A percentile compares a stretch with the other conserved stretches of the same genome.
phyloP scores from a whole-genome alignment of 2,329 filamentous ascomycete genomes.

The Plectosphaerella cucumerina region DNA sequence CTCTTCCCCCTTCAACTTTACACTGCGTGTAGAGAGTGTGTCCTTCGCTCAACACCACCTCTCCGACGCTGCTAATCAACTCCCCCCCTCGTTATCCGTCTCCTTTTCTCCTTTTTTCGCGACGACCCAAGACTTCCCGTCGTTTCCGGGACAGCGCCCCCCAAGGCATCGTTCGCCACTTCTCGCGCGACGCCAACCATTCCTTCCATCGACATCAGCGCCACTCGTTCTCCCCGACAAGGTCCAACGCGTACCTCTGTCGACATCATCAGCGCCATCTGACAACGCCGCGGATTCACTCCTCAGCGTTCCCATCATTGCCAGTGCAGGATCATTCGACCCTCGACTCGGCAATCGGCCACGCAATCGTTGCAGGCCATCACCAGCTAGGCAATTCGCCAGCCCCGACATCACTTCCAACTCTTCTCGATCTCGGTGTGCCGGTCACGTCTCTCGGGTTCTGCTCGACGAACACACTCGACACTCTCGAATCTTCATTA shows the following conservation, averaged over 20 bases:
- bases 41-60: constrained; percentile 4
- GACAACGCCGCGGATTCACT: too few relatives aligned
- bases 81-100: constrained; percentile 8
- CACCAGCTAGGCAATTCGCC: background rate
- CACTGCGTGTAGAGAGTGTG: background rate
- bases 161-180: too few relatives aligned
- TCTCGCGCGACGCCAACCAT: too few relatives aligned
- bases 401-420: background rate
- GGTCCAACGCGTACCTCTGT: background rate
- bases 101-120: constrained; percentile 6
- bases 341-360: background rate
- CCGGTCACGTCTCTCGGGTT: background rate
- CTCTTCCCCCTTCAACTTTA: constrained; percentile 10
- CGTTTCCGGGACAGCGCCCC: too few relatives aligned
- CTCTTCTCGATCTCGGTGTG: background rate
- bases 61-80: constrained; percentile 8
- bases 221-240: too few relatives aligned
- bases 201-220: too few relatives aligned
- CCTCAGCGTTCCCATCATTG: too few relatives aligned
- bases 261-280: background rate
- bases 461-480: background rate
- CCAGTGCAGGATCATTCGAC: background rate
- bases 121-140: background rate
- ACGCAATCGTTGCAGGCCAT: too few relatives aligned
- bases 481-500: background rate